Conservation (phyloP, 768 basidiomycete genomes). For the Amylocystis lapponica region DNA sequence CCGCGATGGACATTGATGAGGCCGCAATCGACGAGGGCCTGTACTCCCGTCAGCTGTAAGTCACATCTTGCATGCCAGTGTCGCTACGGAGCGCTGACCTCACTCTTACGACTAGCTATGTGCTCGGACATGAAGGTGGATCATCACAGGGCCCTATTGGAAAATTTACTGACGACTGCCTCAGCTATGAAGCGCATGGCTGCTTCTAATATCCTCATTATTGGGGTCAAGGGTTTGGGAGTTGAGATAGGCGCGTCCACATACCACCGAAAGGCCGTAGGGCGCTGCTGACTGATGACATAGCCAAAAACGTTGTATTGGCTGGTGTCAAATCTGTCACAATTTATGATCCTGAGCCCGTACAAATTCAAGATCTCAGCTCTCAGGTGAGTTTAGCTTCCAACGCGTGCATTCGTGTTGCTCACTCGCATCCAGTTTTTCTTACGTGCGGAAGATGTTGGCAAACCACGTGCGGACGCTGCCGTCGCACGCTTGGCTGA, state of each 20-base stretch:
- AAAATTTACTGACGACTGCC: constrained; percentile 17
- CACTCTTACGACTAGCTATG: constrained; percentile 54
- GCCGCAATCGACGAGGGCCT: constrained; percentile 88
- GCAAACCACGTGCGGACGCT: constrained; percentile 81
- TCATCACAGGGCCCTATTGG: constrained; percentile 1
- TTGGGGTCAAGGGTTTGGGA: constrained; percentile 88
- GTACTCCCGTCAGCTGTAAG: constrained; percentile 91
- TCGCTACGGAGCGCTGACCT: background rate
- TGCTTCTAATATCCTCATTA: constrained; percentile 86
- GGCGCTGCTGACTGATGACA: no score
- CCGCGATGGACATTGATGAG: constrained; percentile 82
- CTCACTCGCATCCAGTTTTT: constrained; percentile 68
- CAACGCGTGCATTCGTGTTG: constrained; percentile 2
- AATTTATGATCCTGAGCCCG: constrained; percentile 88
- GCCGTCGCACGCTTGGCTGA: constrained; percentile 88
- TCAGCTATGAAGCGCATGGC: constrained; percentile 99
- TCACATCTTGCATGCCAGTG: constrained; percentile 4
- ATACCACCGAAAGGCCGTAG: no score
- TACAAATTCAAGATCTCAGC: constrained; percentile 84
- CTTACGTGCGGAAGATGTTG: constrained; percentile 80
- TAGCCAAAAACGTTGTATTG: constrained; percentile 91
- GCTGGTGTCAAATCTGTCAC: constrained; percentile 98
- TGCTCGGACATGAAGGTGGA: constrained; percentile 92
- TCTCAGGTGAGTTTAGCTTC: constrained; percentile 58
- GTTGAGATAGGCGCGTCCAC: constrained; percentile 80